Conservation (phyloP, 306 rosid species). For the Adenanthera pavonina region DNA sequence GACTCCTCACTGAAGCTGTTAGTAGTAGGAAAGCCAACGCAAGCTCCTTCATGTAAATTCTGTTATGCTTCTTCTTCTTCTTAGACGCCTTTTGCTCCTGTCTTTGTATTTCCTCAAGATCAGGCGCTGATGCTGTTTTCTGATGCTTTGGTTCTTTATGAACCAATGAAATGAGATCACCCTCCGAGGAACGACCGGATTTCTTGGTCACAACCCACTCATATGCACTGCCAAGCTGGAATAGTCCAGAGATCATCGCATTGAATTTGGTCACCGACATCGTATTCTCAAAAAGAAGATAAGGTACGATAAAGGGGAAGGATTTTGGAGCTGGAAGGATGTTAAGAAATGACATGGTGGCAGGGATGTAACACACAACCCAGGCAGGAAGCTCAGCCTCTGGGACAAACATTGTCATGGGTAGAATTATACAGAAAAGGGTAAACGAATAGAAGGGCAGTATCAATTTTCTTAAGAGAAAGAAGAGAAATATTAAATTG, state of each 20-base stretch:
- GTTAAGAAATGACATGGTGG: slow-evolving; percentile 90
- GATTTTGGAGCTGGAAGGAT: slow-evolving; percentile 90
- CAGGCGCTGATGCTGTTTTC: slow-evolving; percentile 62
- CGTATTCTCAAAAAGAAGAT: slow-evolving; percentile 92
- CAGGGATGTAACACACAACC: slow-evolving; percentile 92
- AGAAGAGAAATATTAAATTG: slow-evolving; percentile 88
- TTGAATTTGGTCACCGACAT: slow-evolving; percentile 96
- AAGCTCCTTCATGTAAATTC: slow-evolving; percentile 82
- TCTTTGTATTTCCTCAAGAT: slow-evolving; percentile 61
- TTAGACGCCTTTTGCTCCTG: slow-evolving; percentile 54
- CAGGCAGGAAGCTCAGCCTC: slow-evolving; percentile 88
- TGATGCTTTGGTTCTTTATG: slow-evolving; percentile 73
- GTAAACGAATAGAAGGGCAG: slow-evolving; percentile 91
- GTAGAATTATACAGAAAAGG: slow-evolving; percentile 89
- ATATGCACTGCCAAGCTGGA: slow-evolving; percentile 89
- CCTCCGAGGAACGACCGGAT: slow-evolving; percentile 89
- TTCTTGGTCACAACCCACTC: slow-evolving; percentile 98
- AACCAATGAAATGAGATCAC: slow-evolving; percentile 73
- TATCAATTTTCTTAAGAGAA: slow-evolving; percentile 80
- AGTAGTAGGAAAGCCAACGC: slow-evolving; percentile 81
- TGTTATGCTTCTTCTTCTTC: slow-evolving; percentile 66
- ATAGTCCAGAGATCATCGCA: slow-evolving; percentile 90
- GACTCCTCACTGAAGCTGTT: slow-evolving; percentile 90
- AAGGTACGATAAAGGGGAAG: slow-evolving; percentile 92
- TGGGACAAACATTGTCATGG: slow-evolving; percentile 94